Evolutionary conservation across 2,329 filamentous ascomycete species (phyloP).

Genomic region (Epichloe baconii): DNA sequence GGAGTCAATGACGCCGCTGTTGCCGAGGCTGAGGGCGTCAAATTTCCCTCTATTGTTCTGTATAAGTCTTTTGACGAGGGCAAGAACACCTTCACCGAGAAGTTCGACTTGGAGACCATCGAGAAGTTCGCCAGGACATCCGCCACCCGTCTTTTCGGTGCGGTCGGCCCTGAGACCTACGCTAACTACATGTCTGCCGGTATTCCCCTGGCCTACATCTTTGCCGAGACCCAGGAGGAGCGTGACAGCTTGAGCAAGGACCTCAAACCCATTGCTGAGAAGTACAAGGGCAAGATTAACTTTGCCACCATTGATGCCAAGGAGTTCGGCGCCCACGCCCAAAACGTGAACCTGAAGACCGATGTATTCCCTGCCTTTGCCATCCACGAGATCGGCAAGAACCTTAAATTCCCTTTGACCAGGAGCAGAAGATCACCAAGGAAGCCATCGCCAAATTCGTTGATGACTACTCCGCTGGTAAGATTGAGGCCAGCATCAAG

Average conservation of each 20-base stretch:
- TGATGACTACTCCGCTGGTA: slow-evolving; percentile 71
- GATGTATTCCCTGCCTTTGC: slow-evolving; percentile 95
- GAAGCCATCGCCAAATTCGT: slow-evolving; percentile 68
- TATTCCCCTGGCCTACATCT: slow-evolving; percentile 93
- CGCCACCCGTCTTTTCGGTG: slow-evolving; percentile 81
- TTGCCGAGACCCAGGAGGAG: slow-evolving; percentile 84
- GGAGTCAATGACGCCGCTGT: slow-evolving; percentile 70
- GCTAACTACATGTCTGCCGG: slow-evolving; percentile 85
- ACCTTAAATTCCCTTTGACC: slow-evolving; percentile 91
- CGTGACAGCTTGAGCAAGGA: slow-evolving; percentile 63
- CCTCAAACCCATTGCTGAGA: slow-evolving; percentile 77
- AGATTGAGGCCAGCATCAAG: slow-evolving; percentile 94
- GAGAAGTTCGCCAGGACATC: slow-evolving; percentile 71
- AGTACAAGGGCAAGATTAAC: slow-evolving; percentile 90
- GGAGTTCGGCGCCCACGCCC: slow-evolving; percentile 84
- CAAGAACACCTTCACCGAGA: slow-evolving; percentile 67
- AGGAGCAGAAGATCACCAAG: slow-evolving; percentile 63
- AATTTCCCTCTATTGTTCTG: slow-evolving; percentile 68
- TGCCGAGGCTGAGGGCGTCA: slow-evolving; percentile 82
- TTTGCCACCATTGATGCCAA: slow-evolving; percentile 96
- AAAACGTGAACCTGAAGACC: slow-evolving; percentile 92
- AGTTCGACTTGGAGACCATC: slow-evolving; percentile 72
- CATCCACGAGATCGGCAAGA: slow-evolving; percentile 90
- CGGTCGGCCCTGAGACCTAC: slow-evolving; percentile 96
- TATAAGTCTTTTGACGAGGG: slow-evolving; percentile 98